Base-by-base conservation (phyloP, 495 filamentous ascomycete species). In the Extremus antarcticus region DNA sequence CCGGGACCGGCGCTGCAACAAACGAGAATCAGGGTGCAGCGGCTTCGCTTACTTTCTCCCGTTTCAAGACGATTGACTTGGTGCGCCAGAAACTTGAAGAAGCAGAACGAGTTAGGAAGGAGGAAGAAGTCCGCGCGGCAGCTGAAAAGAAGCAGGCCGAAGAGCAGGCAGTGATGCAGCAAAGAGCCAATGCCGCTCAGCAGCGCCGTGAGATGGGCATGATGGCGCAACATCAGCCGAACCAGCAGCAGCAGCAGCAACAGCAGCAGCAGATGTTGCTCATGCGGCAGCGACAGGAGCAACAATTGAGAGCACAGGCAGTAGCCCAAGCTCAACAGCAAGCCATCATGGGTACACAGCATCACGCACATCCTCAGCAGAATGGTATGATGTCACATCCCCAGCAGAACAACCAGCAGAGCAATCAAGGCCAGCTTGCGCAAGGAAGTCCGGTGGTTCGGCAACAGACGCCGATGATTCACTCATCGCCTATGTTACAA, bases 1-100 rank as follows among this genome's bases (percentile, higher is more conserved):
- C 81, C 38, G 77, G 72, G 40, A 85, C 82, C 56, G 78, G 84
- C 47, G 74, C 81, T 2, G 82, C 80, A 52, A 82, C 81, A 13
- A 88, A 94, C 62, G 88, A 82, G n/a, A 79, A 84, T 48, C 77
- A 81, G 25, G 84, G 80, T 47, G 74, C 78, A 1, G 73, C 78
- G 8, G 95, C 91, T 63, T 86, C 94, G 61, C 87, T 89, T 43
- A 78, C 83, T 3, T 97, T 97, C 66, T 88, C 91, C 51, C 76
- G 84, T 13, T 96, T 94, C 73, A 95, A 96, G 71, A 77, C 86
- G 1, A 76, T 99, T 22, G 87, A 87, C 38, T 84, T 86, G 38
- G 95, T 99, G 63, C 86, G 84, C 60, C 75, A 78, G 56, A 79
- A 84, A 51, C 84, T 86, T 47, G 82, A 83, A 54, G 89, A 94